These are phyloP conservation scores for Oleoguttula mirabilis DNA, from an alignment of 495 filamentous ascomycete genomes.

Conservation along the genomic window DNA sequence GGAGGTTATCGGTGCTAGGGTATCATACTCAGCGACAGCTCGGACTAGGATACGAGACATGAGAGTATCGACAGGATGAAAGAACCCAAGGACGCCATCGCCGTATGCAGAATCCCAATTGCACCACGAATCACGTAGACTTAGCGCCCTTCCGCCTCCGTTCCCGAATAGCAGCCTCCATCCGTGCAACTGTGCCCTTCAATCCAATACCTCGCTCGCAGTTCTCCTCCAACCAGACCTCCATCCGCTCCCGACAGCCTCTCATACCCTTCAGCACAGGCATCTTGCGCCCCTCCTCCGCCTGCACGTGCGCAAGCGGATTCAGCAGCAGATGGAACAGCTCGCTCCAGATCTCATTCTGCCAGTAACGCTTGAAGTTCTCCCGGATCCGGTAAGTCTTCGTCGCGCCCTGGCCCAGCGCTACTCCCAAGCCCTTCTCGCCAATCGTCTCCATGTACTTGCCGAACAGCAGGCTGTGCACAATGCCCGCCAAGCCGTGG, in stretches of 20 bases:
- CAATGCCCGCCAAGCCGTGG: conserved; percentile 73
- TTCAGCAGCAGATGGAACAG: conserved; percentile 83
- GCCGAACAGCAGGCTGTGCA: conserved; percentile 82
- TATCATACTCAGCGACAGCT: too few species aligned
- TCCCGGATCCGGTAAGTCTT: conserved; percentile 63
- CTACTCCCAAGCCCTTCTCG: conserved; percentile 23
- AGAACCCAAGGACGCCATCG: too few species aligned
- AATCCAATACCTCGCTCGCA: conserved; percentile 69
- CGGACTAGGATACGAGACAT: too few species aligned
- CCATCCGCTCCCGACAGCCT: conserved; percentile 62
- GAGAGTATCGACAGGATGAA: too few species aligned
- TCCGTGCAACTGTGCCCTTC: conserved; percentile 42
- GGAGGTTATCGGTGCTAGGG: too few species aligned
- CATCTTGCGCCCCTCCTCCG: conserved; percentile 47
- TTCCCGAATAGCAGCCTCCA: conserved; percentile 59
- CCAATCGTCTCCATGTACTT: conserved; percentile 76
- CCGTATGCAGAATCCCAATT: too few species aligned
- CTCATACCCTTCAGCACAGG: conserved; percentile 58
- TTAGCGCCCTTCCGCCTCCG: conserved; percentile 34
- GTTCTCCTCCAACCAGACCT: conserved; percentile 67
- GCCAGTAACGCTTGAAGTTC: conserved; percentile 84
- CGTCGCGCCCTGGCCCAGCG: conserved; percentile 37
- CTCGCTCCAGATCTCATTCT: conserved; percentile 74
- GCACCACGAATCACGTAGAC: too few species aligned
- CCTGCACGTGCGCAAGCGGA: conserved; percentile 49